Conservation (phyloP, 192 early-diverging fungal genomes). For the Phycomyces blakesleeanus region DNA sequence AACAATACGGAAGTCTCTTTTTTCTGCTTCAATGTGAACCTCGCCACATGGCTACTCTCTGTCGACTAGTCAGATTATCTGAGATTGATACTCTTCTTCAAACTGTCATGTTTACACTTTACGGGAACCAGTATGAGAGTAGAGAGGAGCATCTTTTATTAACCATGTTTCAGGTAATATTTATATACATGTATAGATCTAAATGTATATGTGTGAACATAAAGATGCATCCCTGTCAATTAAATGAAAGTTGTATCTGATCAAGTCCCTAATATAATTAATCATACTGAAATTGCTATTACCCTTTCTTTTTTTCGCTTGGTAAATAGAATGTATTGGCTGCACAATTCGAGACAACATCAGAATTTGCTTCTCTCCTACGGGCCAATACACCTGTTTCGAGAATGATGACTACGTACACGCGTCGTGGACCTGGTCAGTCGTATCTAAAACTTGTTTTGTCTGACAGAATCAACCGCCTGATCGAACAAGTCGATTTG, state of each 20-base stretch:
- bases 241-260: too few relatives aligned
- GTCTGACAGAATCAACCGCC: conserved; percentile 70
- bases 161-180: conserved; percentile 91
- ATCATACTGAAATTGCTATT: too few relatives aligned
- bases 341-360: conserved; percentile 88
- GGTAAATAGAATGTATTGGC: conserved; percentile 8
- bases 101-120: conserved; percentile 93
- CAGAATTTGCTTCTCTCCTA: conserved; percentile 83
- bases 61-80: conserved; percentile 73
- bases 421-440: conserved; percentile 85
- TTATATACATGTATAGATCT: too few relatives aligned
- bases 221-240: neutral
- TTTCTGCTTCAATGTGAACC: conserved; percentile 88
- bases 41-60: conserved; percentile 79
- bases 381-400: conserved; percentile 95
- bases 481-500: conserved; percentile 76
- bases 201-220: neutral
- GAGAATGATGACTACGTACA: conserved; percentile 98
- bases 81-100: conserved; percentile 91
- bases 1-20: conserved; percentile 92
- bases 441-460: conserved; percentile 84
- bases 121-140: conserved; percentile 92
- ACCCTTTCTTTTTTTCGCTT: neutral
- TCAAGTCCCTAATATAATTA: too few relatives aligned
- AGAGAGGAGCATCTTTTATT: conserved; percentile 91